These are phyloP conservation scores for Lasiodiplodia citricola DNA, from an alignment of 2,329 filamentous ascomycete genomes.

Conservation along the genomic window DNA sequence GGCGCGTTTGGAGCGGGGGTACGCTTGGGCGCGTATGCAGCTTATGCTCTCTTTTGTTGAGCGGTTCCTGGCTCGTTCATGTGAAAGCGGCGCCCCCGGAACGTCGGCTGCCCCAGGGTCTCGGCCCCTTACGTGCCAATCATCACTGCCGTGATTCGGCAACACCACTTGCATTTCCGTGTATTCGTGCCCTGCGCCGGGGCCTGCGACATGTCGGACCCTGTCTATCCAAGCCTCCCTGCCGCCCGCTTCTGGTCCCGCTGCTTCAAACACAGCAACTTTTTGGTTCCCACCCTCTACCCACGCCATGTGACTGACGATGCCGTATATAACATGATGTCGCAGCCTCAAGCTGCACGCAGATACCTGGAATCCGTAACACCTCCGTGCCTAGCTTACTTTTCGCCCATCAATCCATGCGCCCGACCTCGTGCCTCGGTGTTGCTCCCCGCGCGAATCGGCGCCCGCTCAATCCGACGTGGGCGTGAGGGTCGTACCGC, in stretches of 20 bases:
- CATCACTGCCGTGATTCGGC: constrained; percentile 8
- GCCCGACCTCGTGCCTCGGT: neutral
- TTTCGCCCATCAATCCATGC: neutral
- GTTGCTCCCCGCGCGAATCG: neutral
- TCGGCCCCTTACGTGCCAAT: constrained; percentile 2
- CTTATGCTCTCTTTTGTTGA: constrained; percentile 25
- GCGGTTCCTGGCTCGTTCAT: constrained; percentile 18
- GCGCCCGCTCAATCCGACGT: constrained; percentile 29
- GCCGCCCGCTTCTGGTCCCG: constrained; percentile 4
- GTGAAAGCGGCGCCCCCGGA: constrained; percentile 19
- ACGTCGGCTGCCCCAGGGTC: constrained; percentile 15
- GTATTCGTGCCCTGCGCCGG: constrained; percentile 13
- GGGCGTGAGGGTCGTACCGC: constrained; percentile 47
- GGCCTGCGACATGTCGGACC: constrained; percentile 11
- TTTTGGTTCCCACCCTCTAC: constrained; percentile 16
- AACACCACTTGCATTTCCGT: constrained; percentile 14
- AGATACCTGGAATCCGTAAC: constrained; percentile 1
- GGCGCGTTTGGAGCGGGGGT: constrained; percentile 1
- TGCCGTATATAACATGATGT: constrained; percentile 6
- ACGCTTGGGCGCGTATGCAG: constrained; percentile 21
- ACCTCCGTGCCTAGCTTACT: neutral
- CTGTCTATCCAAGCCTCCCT: constrained; percentile 3
- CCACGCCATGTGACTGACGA: neutral
- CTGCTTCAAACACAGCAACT: constrained; percentile 13
- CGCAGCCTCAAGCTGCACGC: neutral